Evolutionary conservation across 345 rosid genomes (phyloP), one percentile per base, ranked within the genome.

Genomic region (Ceriops tagal): DNA sequence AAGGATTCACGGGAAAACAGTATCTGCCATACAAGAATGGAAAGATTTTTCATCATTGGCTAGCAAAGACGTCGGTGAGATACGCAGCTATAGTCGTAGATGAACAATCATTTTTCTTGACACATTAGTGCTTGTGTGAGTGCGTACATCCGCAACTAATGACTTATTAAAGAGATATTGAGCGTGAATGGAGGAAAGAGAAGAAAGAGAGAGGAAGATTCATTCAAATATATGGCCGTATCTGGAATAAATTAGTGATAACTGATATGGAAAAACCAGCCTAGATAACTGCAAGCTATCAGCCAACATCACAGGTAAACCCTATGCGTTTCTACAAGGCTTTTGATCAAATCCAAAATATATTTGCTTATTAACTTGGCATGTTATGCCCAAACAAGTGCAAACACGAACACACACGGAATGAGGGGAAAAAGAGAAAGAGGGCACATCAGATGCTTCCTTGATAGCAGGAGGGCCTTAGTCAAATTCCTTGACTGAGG

Each of bases 1-100:
- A 92, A 95, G 5, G 93, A 86, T 61, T 85, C 92, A 4, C 79
- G 80, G 34, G 88, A 65, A 79, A 90, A 92, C 49, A 84, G 5
- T 55, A 49, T 16, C 92, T 88, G 83, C 80, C 75, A 26, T 51
- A 39, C 35, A 39, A 19, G 37, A 65, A 31, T 8, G 56, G 20
- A 62, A 9, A 1, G 5, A 47, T 58, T 58, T 31, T 27, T 26
- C 61, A 15, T 19, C 34, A 26, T 32, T 34, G 31, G 30, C 61
- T 8, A 18, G 32, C 22, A 28, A 2, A 18, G 34, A 31, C 1
- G 18, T 24, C 8, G 32, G 19, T 8, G 5, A 58, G 5, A 58
- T 5, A 8, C 19, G 11, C 46, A 39, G 15, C 18, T 27, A 27
- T 13, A 27, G 18, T 11, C 15, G 18, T 43, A 2, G 16, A 43